Base-by-base conservation (phyloP, 1,284 basidiomycete genomes). In the Heliocybe sulcata region DNA sequence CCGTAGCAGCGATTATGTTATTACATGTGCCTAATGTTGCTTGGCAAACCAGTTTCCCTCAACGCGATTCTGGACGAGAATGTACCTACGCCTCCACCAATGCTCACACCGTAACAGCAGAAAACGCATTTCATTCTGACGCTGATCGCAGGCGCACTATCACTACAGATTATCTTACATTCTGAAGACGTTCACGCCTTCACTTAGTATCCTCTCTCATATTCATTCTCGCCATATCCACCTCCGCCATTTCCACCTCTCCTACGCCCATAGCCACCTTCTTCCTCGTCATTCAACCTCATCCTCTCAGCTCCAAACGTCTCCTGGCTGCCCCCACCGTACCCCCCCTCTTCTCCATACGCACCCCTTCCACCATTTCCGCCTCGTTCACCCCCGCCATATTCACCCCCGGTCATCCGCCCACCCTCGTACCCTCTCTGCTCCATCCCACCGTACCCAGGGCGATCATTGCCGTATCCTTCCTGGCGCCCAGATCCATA, bases 261-360 rank as follows among this genome's bases (percentile, higher is more conserved):
- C 23, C 49, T 45, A 16, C 47, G 54, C 19, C 53, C 56, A 23
- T 55, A 58, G n/a, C 49, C 48, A 19, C 47, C 50, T 23, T 54
- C 52, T 19, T 47, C 47, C n/a, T 50, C 51, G 22, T 54, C 55
- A 19, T 33, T 31, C 11, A 58, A 65, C 55, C 72, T 75, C 58
- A 78, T 60, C 16, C 72, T 67, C 60, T 79, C 78, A 12, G 71
- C 75, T 10, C 77, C 77, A 62, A 74, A 79, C 1, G 78, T 78
- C 38, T 42, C 38, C 38, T 42, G 38, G 16, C 38, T 42, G 19
- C n/a, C 38, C 38, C 38, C 38, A 20, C 38, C 16, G 20, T 77
- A 76, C 35, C 73, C 65, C 23, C 61, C 60, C 23, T 63, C 62
- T 33, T 63, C 62, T 33, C 55, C 49, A 49, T 62, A 60, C 47